Conservation (phyloP, 2,329 filamentous ascomycete genomes). For the Canariomyces notabilis region DNA sequence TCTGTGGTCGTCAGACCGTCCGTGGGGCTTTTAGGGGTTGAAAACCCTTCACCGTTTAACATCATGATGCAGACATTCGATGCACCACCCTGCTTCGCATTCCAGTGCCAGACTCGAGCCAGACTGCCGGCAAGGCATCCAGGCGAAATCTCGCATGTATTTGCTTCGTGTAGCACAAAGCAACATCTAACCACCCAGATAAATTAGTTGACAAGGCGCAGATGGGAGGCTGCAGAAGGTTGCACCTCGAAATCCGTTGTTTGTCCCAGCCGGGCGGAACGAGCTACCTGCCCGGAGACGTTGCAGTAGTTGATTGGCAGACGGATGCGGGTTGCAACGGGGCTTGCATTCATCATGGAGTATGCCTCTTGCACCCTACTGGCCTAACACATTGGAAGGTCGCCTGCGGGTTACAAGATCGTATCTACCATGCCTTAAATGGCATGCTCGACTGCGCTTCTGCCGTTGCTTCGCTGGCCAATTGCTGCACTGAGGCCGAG, state of each 20-base stretch:
- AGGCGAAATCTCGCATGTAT: background rate
- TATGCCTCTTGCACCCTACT: slow-evolving; percentile 4
- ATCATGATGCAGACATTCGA: too few species aligned
- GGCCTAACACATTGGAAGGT: background rate
- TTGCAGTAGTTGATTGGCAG: slow-evolving; percentile 16
- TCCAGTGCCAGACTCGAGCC: too few species aligned
- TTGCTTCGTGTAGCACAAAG: too few species aligned
- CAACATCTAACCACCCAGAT: background rate
- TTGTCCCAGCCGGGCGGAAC: slow-evolving; percentile 7
- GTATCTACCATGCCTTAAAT: background rate
- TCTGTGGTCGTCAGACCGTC: background rate
- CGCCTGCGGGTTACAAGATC: background rate
- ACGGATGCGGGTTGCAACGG: background rate
- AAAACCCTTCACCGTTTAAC: too few species aligned
- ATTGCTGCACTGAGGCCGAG: slow-evolving; percentile 10
- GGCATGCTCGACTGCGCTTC: background rate
- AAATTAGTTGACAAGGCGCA: background rate
- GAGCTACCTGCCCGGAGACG: slow-evolving; percentile 8
- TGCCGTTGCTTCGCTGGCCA: background rate
- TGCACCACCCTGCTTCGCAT: too few species aligned
- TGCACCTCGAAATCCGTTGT: background rate
- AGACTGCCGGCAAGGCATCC: too few species aligned
- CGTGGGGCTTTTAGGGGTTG: too few species aligned
- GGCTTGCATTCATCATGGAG: slow-evolving; percentile 10
- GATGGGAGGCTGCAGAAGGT: background rate